Conservation (phyloP, 768 basidiomycete species). For the Rhizopogon roseolus region DNA sequence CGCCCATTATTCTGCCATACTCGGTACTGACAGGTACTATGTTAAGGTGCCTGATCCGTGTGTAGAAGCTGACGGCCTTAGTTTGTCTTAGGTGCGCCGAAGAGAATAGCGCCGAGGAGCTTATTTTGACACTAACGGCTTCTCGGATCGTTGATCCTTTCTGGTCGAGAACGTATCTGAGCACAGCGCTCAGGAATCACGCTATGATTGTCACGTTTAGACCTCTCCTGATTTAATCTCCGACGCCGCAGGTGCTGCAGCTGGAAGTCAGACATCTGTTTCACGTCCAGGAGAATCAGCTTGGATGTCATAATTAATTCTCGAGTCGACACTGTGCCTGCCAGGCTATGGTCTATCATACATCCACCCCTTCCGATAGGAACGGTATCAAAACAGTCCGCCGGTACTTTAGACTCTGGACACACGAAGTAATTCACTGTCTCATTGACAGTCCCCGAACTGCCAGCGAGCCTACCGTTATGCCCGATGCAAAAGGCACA, state of each 20-base stretch:
- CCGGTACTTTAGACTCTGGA: not conserved
- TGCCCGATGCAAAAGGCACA: not conserved
- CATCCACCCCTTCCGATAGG: not conserved
- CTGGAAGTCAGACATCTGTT: not conserved
- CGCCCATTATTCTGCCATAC: not conserved
- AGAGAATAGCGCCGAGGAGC: not conserved
- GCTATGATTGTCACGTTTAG: not conserved
- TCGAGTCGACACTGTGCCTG: not conserved
- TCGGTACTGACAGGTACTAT: not conserved
- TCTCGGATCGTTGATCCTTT: not conserved
- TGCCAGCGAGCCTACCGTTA: not conserved
- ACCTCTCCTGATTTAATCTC: not conserved
- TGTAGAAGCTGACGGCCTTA: not conserved
- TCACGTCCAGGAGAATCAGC: not conserved
- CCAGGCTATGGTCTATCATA: not conserved
- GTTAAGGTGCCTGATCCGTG: not conserved
- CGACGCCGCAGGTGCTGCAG: not conserved
- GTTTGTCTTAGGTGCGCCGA: not conserved
- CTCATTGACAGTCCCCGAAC: not conserved
- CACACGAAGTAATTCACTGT: not conserved
- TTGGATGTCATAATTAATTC: not conserved
- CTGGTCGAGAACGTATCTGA: too few species aligned
- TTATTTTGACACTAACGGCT: not conserved
- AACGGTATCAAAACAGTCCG: not conserved
- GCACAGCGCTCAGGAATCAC: not conserved